Evolutionary conservation across 2,329 filamentous ascomycete genomes (phyloP).

Genomic region (Aspergillus ibericus): DNA sequence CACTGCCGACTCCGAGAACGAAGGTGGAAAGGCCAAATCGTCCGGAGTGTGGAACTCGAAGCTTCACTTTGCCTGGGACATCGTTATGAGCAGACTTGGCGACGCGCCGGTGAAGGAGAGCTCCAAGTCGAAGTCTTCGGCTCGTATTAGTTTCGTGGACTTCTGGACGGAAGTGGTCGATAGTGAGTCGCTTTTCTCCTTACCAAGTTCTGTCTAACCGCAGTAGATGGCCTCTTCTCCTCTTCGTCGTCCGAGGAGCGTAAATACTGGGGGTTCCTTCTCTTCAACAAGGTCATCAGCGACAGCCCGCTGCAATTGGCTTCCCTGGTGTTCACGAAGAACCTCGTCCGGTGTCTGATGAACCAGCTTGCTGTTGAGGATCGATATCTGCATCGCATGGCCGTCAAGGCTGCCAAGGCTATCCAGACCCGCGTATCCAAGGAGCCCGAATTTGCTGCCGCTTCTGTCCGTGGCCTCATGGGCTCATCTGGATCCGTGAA

Average conservation of each 20-base stretch:
- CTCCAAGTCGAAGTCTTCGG: constrained; percentile 35
- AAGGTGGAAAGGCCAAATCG: constrained; percentile 33
- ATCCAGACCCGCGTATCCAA: constrained; percentile 66
- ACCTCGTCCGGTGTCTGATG: constrained; percentile 76
- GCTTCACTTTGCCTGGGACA: constrained; percentile 83
- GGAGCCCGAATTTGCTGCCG: constrained; percentile 59
- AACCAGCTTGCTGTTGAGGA: constrained; percentile 79
- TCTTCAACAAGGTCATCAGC: constrained; percentile 74
- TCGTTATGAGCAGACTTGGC: constrained; percentile 61
- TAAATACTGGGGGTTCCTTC: constrained; percentile 87
- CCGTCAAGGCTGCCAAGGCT: constrained; percentile 71
- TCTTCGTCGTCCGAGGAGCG: constrained; percentile 79
- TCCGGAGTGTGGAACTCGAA: constrained; percentile 77
- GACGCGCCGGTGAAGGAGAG: constrained; percentile 28
- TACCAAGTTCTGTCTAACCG: constrained; percentile 22
- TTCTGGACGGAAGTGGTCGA: constrained; percentile 90
- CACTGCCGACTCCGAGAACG: constrained; percentile 28
- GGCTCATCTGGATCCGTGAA: constrained; percentile 69
- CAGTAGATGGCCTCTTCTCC: constrained; percentile 76
- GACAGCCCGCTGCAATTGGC: constrained; percentile 52
- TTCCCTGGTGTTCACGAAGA: constrained; percentile 72
- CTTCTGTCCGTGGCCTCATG: constrained; percentile 67
- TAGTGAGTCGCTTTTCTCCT: constrained; percentile 57
- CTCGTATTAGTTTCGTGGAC: constrained; percentile 59
- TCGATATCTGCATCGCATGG: constrained; percentile 75